Percentiles rank a stretch among this genome's conserved stretches.
Evolutionary conservation across 345 rosid species (phyloP).

Genomic region (Sonneratia alba): DNA sequence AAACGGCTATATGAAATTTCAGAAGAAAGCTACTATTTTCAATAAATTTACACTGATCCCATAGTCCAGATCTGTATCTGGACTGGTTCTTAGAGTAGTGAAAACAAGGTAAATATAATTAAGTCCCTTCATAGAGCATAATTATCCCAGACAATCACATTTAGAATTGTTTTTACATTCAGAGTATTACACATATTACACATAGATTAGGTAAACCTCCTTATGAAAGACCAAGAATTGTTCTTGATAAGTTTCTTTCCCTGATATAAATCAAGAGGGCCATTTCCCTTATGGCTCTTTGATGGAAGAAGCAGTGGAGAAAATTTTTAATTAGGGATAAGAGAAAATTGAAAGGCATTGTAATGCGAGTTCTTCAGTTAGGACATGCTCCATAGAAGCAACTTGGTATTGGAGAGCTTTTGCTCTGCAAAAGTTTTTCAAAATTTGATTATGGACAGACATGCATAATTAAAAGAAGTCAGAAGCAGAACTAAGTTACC

Average conservation of each 20-base stretch:
- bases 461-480: neutral
- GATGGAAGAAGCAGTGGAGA: neutral
- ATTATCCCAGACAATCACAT: neutral
- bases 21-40: neutral
- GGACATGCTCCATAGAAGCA: neutral
- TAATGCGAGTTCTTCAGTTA: neutral
- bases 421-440: too few species aligned
- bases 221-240: neutral
- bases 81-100: neutral
- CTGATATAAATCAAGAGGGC: neutral
- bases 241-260: neutral
- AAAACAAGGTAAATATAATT: neutral
- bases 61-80: neutral
- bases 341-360: neutral
- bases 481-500: slow-evolving; percentile 33
- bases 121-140: neutral
- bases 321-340: neutral
- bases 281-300: neutral
- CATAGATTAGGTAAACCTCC: neutral
- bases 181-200: neutral
- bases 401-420: too few species aligned
- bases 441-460: too few species aligned
- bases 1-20: neutral
- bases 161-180: neutral
- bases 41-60: too few species aligned